Conservation (phyloP, 2,329 filamentous ascomycete species). For the Ascocoryne sarcoides region DNA sequence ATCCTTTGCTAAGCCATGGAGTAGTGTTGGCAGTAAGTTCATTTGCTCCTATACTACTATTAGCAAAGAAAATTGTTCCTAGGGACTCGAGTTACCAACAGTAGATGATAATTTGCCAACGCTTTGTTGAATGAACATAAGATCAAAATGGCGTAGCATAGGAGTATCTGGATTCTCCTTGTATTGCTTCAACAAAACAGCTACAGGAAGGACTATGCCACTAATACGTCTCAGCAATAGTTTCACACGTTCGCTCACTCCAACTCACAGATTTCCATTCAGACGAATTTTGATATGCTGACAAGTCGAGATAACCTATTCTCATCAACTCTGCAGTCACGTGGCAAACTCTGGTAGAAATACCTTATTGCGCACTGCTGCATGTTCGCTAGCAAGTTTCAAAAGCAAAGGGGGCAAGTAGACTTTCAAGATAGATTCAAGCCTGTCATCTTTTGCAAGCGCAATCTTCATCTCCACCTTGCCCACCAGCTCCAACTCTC, state of each 20-base stretch:
- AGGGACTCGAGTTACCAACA: conserved; percentile 26
- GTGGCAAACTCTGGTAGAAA: conserved; percentile 9
- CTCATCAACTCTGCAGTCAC: conserved; percentile 1
- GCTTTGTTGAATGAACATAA: conserved; percentile 84
- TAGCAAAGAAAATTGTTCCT: conserved; percentile 2
- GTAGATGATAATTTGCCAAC: conserved; percentile 48
- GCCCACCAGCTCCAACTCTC: conserved; percentile 71
- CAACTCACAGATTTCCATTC: conserved; percentile 28
- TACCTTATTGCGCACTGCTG: conserved; percentile 71
- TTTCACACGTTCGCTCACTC: not conserved
- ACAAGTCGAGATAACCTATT: conserved; percentile 56
- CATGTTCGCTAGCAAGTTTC: conserved; percentile 75
- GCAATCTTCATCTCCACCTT: conserved; percentile 69
- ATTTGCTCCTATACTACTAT: conserved; percentile 49
- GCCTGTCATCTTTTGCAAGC: conserved; percentile 73
- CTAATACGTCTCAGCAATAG: conserved; percentile 3
- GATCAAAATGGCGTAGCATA: conserved; percentile 78
- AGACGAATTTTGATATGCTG: conserved; percentile 59
- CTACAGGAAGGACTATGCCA: conserved; percentile 69
- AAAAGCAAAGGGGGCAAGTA: conserved; percentile 77
- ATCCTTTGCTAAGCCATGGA: conserved; percentile 57
- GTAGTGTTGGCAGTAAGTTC: conserved; percentile 60
- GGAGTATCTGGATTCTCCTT: conserved; percentile 61
- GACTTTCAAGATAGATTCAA: conserved; percentile 66
- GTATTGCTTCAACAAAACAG: conserved; percentile 80